These are phyloP conservation scores for Phytophthora colocasiae DNA, from an alignment of 352 stramenopile genomes.

Conservation along the genomic window DNA sequence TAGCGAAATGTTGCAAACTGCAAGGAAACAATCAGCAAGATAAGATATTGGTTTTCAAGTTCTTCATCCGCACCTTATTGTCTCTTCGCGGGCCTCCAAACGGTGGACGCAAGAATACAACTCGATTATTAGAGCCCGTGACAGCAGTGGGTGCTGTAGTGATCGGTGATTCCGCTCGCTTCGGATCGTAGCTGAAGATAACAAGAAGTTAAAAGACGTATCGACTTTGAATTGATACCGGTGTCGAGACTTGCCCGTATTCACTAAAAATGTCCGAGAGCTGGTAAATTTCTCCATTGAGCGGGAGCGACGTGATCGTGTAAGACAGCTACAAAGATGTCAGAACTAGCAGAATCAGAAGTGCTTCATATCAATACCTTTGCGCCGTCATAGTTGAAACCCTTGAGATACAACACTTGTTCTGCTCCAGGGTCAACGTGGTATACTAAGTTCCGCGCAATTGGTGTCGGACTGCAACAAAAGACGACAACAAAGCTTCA, in stretches of 20 bases:
- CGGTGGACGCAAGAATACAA: constrained; percentile 83
- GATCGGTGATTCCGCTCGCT: constrained; percentile 68
- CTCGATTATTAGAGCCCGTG: constrained; percentile 86
- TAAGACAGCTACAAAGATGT: constrained; percentile 52
- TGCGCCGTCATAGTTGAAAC: constrained; percentile 69
- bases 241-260: constrained; percentile 67
- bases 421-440: constrained; percentile 78
- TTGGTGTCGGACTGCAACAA: constrained; percentile 36
- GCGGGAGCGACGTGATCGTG: constrained; percentile 86
- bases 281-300: constrained; percentile 88
- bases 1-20: constrained; percentile 91
- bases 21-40: constrained; percentile 1
- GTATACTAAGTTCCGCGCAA: constrained; percentile 78
- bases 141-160: constrained; percentile 59
- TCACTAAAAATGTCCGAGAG: constrained; percentile 89
- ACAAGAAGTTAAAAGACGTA: too few relatives aligned
- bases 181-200: constrained; percentile 77
- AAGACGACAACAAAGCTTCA: background rate
- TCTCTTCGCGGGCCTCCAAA: constrained; percentile 64
- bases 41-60: background rate
- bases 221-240: background rate
- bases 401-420: constrained; percentile 82
- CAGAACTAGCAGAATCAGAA: background rate
- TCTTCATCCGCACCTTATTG: constrained; percentile 51
- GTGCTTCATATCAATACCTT: constrained; percentile 30